A percentile compares a stretch with the other conserved stretches of the same genome.
Conservation (phyloP, 1,284 basidiomycete species). For the Wallemia ichthyophaga region DNA sequence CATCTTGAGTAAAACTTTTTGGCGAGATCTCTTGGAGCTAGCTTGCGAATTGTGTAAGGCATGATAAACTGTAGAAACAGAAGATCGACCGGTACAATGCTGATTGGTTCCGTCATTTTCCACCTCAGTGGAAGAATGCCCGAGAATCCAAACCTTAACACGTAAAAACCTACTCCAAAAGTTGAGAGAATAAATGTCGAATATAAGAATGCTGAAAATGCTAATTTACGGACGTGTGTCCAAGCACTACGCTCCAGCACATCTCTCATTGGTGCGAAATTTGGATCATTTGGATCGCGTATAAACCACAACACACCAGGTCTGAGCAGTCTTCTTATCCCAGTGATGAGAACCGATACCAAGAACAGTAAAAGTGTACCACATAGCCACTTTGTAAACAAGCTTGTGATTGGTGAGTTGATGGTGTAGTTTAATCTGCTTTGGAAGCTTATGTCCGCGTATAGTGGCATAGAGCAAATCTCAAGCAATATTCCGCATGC, state of each 20-base stretch:
- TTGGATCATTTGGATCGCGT: background rate
- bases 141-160: background rate
- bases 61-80: background rate
- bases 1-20: background rate
- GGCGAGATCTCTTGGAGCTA: background rate
- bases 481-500: background rate
- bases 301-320: background rate
- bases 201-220: background rate
- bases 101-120: background rate
- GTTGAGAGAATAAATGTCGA: background rate
- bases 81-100: background rate
- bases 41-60: background rate
- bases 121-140: background rate
- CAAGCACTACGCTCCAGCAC: background rate
- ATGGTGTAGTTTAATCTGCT: background rate
- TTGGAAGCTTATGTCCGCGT: background rate
- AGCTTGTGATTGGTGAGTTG: background rate
- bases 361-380: background rate
- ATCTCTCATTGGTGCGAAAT: background rate
- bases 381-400: background rate
- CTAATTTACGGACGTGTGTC: background rate
- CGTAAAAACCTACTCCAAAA: background rate
- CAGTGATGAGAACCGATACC: background rate
- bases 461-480: background rate
- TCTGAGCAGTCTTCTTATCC: background rate